Evolutionary conservation across 805 yeast species (phyloP).

Genomic region (Kuraishia ogatae): DNA sequence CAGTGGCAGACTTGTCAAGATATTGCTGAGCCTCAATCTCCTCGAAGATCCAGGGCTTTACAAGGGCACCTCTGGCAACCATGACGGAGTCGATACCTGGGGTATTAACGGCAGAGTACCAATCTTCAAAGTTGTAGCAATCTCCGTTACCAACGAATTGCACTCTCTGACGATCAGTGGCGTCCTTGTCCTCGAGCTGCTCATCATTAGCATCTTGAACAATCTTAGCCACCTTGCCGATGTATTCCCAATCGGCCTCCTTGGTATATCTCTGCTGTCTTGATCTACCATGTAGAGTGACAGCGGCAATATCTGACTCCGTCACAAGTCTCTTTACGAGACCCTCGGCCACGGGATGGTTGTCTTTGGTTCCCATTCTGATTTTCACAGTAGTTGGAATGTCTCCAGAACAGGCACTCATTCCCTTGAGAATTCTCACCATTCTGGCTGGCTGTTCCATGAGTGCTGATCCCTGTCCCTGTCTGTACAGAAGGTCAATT

Average conservation of each 20-base stretch:
- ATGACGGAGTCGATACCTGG: conserved; percentile 84
- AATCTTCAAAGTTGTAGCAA: conserved; percentile 77
- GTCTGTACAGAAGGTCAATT: conserved; percentile 84
- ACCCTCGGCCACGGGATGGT: conserved; percentile 78
- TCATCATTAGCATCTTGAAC: conserved; percentile 52
- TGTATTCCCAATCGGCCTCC: conserved; percentile 90
- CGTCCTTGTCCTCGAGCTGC: conserved; percentile 52
- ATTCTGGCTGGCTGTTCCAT: conserved; percentile 83
- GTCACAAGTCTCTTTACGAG: conserved; percentile 62
- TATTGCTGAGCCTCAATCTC: conserved; percentile 87
- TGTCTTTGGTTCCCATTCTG: conserved; percentile 84
- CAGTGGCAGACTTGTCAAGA: conserved; percentile 83
- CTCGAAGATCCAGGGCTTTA: conserved; percentile 98
- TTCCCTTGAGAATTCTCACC: conserved; percentile 71
- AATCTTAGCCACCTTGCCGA: conserved; percentile 60
- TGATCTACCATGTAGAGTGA: conserved; percentile 93
- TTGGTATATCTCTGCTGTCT: conserved; percentile 91
- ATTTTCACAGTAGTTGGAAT: conserved; percentile 88
- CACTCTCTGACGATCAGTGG: conserved; percentile 49
- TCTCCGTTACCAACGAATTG: conserved; percentile 96
- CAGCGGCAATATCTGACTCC: conserved; percentile 81
- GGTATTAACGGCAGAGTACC: conserved; percentile 62
- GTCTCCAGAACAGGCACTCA: conserved; percentile 85
- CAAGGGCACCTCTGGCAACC: conserved; percentile 97
- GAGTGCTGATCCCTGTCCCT: conserved; percentile 93